A percentile compares a stretch with the other conserved stretches of the same genome.
phyloP scores from a whole-genome alignment of 1,139 yeast species.

The Diutina pseudorugosa region DNA sequence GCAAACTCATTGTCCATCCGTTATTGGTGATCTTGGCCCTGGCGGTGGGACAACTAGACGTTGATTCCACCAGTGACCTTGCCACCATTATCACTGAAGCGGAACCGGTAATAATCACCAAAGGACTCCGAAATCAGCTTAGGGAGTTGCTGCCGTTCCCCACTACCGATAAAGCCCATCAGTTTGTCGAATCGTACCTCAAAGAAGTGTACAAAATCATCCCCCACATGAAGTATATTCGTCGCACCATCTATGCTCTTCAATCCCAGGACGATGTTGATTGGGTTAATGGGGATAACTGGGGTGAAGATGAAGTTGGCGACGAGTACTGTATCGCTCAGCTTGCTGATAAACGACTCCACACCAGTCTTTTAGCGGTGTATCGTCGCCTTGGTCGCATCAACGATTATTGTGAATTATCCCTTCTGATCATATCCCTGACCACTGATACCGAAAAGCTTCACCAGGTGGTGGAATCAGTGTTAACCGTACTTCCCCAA shows the following conservation, averaged over 20 bases:
- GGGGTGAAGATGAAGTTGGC: background rate
- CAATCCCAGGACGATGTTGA: background rate
- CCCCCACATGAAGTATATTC: background rate
- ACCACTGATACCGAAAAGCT: background rate
- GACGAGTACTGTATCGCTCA: background rate
- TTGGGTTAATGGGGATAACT: background rate
- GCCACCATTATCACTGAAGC: background rate
- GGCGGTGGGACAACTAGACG: background rate
- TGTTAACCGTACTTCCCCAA: background rate
- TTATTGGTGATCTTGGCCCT: background rate
- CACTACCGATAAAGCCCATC: background rate
- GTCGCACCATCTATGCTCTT: background rate
- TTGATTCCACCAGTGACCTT: background rate
- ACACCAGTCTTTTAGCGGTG: background rate
- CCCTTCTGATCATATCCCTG: background rate
- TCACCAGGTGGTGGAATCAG: background rate
- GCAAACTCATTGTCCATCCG: background rate
- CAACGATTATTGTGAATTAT: background rate
- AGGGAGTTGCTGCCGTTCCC: background rate
- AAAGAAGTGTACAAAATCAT: background rate
- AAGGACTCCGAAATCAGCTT: background rate
- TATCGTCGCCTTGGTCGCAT: background rate
- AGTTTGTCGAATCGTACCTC: background rate
- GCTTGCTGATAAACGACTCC: background rate
- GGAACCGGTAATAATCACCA: background rate